Conservation (phyloP, 176 grass and related monocot species). For the Olyra latifolia region DNA sequence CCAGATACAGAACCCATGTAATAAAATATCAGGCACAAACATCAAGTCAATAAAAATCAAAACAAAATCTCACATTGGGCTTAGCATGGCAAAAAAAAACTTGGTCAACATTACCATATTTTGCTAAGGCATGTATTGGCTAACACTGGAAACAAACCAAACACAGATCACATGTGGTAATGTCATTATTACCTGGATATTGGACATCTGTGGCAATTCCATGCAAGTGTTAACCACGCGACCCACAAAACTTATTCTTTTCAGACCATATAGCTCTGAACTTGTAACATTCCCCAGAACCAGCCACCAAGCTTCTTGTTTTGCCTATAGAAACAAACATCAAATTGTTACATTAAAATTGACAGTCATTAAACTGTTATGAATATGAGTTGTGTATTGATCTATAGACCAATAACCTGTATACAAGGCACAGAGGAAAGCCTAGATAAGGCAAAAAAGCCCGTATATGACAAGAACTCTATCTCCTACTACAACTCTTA, state of each 20-base stretch:
- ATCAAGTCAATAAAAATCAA: background rate
- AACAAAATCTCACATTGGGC: background rate
- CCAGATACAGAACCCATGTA: background rate
- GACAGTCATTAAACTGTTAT: background rate
- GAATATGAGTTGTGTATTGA: no score
- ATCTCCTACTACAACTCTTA: no score
- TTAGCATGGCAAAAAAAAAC: background rate
- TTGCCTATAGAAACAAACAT: slow-evolving; percentile 55
- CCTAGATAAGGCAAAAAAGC: no score
- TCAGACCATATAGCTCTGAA: slow-evolving; percentile 90
- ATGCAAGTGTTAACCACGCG: slow-evolving; percentile 75
- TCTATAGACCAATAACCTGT: no score
- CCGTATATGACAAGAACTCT: no score
- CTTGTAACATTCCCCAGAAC: slow-evolving; percentile 68
- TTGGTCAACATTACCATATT: no score
- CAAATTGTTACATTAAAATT: slow-evolving; percentile 4
- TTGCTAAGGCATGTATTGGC: no score
- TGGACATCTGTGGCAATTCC: slow-evolving; percentile 59
- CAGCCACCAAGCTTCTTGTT: slow-evolving; percentile 99
- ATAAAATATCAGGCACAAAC: background rate
- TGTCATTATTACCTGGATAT: slow-evolving; percentile 59
- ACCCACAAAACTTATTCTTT: slow-evolving; percentile 83
- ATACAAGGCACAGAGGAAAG: no score
- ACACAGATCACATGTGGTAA: background rate
- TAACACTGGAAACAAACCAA: no score